Conservation (phyloP, 169 alveolate species). For the Theileria equi region DNA sequence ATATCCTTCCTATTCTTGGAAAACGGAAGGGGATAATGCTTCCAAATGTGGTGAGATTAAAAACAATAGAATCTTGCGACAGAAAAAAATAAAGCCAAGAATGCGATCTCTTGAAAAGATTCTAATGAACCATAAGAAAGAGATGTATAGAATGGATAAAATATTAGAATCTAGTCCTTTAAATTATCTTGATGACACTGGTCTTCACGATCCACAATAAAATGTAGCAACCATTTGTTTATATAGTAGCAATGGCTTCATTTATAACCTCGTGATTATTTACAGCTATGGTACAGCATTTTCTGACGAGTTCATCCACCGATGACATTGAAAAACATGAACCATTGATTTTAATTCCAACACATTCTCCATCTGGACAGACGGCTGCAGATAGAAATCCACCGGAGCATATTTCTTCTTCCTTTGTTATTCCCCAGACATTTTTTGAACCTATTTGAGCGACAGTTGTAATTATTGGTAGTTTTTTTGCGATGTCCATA, state of each 20-base stretch:
- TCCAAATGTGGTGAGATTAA: neutral
- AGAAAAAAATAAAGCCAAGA: constrained; percentile 7
- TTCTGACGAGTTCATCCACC: constrained; percentile 3
- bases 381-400: constrained; percentile 54
- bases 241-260: neutral
- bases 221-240: neutral
- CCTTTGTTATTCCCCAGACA: constrained; percentile 49
- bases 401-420: constrained; percentile 54
- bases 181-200: neutral
- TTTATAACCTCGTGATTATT: constrained; percentile 6
- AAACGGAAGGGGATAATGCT: no score
- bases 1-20: no score
- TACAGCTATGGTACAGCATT: constrained; percentile 9
- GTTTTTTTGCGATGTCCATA: constrained; percentile 4
- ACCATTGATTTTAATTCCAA: constrained; percentile 32
- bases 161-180: constrained; percentile 8
- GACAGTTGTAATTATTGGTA: constrained; percentile 40
- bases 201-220: neutral
- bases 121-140: no score
- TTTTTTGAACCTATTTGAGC: constrained; percentile 12
- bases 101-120: neutral
- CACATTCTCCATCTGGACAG: constrained; percentile 28
- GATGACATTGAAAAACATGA: constrained; percentile 21
- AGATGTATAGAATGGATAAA: no score
- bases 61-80: neutral